These are phyloP conservation scores for Ensete ventricosum DNA, from an alignment of 176 grass and related monocot species.

Conservation along the genomic window DNA sequence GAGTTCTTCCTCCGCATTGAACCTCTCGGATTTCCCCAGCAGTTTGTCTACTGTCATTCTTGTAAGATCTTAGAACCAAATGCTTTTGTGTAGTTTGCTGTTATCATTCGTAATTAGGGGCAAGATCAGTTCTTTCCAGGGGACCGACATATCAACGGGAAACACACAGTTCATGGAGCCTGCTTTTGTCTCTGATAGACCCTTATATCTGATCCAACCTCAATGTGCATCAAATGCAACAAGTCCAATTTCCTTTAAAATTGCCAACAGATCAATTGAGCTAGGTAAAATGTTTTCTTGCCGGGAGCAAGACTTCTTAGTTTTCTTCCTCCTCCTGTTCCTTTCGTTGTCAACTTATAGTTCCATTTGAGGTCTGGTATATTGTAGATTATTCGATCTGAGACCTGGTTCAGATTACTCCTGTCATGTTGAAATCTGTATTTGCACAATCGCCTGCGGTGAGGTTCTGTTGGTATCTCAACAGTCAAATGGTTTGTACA, in stretches of 20 bases:
- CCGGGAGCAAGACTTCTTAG: background rate
- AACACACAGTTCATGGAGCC: conserved; percentile 52
- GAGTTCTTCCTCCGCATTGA: conserved; percentile 25
- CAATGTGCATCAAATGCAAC: conserved; percentile 35
- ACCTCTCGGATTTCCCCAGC: conserved; percentile 53
- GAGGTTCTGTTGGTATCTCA: background rate
- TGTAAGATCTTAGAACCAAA: conserved; percentile 37
- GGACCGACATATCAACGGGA: conserved; percentile 36
- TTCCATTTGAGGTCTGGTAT: background rate
- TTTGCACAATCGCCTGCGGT: background rate
- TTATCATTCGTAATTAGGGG: conserved; percentile 4
- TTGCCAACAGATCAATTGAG: conserved; percentile 20
- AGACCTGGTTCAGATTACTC: too few species aligned
- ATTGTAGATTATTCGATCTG: too few species aligned
- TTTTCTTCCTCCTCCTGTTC: too few species aligned
- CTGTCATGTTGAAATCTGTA: background rate
- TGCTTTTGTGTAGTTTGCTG: conserved; percentile 1
- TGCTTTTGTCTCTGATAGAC: conserved; percentile 41
- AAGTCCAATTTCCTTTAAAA: conserved; percentile 28
- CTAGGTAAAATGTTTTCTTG: conserved; percentile 31
- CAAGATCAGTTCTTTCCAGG: conserved; percentile 27
- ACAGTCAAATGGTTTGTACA: background rate
- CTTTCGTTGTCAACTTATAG: background rate
- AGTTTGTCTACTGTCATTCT: conserved; percentile 32
- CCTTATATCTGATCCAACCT: conserved; percentile 50